Conservation (phyloP, 257 asterid genomes). For the Euphrasia confusa region DNA sequence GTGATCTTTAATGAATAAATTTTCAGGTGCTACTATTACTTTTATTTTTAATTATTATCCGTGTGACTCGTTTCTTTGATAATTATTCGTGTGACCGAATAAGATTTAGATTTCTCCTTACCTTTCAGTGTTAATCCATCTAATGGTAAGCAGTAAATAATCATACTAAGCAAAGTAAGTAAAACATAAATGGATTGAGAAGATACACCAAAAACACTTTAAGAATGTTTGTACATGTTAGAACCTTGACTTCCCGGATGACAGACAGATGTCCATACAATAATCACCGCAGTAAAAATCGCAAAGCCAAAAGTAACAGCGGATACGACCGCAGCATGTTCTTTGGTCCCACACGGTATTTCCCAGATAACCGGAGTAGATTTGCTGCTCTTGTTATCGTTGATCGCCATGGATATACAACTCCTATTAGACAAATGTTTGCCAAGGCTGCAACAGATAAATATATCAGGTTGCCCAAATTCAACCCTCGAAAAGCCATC, state of each 20-base stretch:
- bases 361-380: conserved; percentile 46
- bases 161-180: no score
- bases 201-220: background rate
- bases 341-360: conserved; percentile 68
- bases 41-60: no score
- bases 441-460: conserved; percentile 41
- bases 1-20: background rate
- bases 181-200: no score
- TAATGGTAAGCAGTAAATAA: no score
- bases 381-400: conserved; percentile 19
- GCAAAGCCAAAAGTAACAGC: conserved; percentile 59
- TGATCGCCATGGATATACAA: conserved; percentile 33
- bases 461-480: conserved; percentile 52
- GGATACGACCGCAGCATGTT: conserved; percentile 54
- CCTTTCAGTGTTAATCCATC: no score
- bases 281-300: conserved; percentile 45
- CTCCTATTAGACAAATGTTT: conserved; percentile 21
- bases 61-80: background rate
- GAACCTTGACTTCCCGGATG: conserved; percentile 26
- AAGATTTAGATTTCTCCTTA: no score
- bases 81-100: no score
- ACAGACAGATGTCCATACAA: conserved; percentile 41
- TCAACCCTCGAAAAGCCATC: conserved; percentile 44
- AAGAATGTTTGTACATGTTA: conserved; percentile 28
- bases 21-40: background rate